Conservation (phyloP, 2,329 filamentous ascomycete species). For the Pyricularia grisea region DNA sequence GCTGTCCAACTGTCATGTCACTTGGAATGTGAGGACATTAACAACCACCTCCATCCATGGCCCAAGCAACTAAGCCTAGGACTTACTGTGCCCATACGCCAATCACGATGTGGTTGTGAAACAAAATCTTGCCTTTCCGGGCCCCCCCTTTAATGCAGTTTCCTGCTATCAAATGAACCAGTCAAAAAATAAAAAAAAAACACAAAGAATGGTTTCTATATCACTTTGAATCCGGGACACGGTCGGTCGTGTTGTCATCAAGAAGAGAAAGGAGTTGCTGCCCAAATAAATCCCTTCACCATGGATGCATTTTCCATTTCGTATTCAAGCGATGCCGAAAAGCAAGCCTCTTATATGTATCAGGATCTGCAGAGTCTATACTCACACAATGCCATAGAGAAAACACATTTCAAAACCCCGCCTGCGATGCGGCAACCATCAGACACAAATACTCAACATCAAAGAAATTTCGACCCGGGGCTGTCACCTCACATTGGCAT, state of each 20-base stretch:
- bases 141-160: neutral
- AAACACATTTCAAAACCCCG: neutral
- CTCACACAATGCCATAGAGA: constrained; percentile 22
- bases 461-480: neutral
- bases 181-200: neutral
- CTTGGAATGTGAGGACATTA: neutral
- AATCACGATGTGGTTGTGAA: neutral
- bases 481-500: constrained; percentile 48
- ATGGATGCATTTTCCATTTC: constrained; percentile 47
- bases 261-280: neutral
- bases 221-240: neutral
- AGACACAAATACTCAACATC: neutral
- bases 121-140: neutral
- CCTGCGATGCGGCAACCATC: neutral
- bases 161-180: neutral
- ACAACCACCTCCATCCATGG: neutral
- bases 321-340: constrained; percentile 31
- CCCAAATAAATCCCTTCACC: neutral
- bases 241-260: neutral
- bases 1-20: neutral
- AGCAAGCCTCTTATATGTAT: constrained; percentile 37
- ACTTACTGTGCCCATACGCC: neutral
- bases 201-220: neutral
- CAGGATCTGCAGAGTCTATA: constrained; percentile 36
- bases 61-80: neutral